Evolutionary conservation across 2,329 filamentous ascomycete species (phyloP), one percentile per base, ranked within the genome.

Genomic region (Paecilomyces fulvus): DNA sequence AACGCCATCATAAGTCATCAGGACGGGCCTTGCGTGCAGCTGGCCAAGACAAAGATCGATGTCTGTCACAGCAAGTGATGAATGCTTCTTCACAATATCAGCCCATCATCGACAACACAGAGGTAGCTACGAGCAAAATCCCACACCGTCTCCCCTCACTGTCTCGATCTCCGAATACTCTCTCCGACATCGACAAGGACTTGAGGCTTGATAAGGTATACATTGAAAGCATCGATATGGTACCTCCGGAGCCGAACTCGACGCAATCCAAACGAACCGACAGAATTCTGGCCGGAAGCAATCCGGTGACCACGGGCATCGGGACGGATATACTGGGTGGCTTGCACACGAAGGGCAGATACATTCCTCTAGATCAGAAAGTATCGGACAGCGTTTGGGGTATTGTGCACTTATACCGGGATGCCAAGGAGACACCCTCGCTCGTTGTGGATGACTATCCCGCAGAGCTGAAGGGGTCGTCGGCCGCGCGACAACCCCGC

Each of bases 331-430:
- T 79, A 25, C 64, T 75, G 9, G 80, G 83, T 5, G 89, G 88
- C 5, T 83, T 87, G 53, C 86, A 89, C 58, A 95, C 92, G 1
- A 96, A 92, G 70, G 94, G 90, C 4, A 81, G 83, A 60, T 95
- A 87, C 67, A 76, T 89, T 20, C 85, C 88, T 0, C 79, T 92
- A 0, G 82, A 87, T 56, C 82, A 84, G 14, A 79, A 81, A 58
- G 84, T 87, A 55, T 90, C 90, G 0, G 88, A 95, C 58, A 80
- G 91, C 1, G 89, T 90, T 48, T 96, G 90, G 87, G 94, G 94
- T 1, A 84, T 97, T 12, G 91, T 99, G 1, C 94, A 96, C 70
- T 81, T 99, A 28, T 99, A 96, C 70, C 84, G 92, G 9, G 92
- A 97, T 71, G 83, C 83, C 1, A 83, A 90, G 57, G 89, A 95